These are phyloP conservation scores for Cutaneotrichosporon arboriforme DNA, from an alignment of 1,284 basidiomycete genomes.

Conservation along the genomic window DNA sequence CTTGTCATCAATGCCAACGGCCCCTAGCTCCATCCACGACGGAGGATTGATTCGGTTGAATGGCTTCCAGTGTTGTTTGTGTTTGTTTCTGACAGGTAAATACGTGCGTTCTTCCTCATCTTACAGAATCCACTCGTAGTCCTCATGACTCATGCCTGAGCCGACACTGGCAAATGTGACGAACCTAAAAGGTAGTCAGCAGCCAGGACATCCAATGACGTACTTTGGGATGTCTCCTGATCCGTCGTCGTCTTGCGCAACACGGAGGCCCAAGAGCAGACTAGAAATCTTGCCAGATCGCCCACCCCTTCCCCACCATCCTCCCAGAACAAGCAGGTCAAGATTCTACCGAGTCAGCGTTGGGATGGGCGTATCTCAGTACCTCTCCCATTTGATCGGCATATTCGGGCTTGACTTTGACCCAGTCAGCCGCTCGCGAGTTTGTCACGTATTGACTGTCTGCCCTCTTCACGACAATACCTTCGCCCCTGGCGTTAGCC, in stretches of 20 bases:
- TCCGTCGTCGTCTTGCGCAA: conserved; percentile 50
- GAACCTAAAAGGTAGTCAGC: conserved; percentile 30
- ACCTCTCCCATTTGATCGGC: conserved; percentile 41
- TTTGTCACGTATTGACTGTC: conserved; percentile 72
- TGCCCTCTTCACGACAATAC: conserved; percentile 82
- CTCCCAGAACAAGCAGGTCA: conserved; percentile 74
- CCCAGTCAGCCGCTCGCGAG: conserved; percentile 81
- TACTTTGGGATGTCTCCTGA: conserved; percentile 60
- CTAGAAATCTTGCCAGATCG: conserved; percentile 49
- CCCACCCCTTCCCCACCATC: conserved; percentile 50
- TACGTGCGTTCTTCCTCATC: conserved; percentile 4
- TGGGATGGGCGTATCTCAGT: background rate
- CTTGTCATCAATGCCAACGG: conserved; percentile 43
- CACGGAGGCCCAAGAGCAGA: conserved; percentile 47
- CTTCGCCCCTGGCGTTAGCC: conserved; percentile 61
- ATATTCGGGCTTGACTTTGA: conserved; percentile 92
- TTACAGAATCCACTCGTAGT: conserved; percentile 66
- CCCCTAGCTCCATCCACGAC: conserved; percentile 40
- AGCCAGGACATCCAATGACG: conserved; percentile 10
- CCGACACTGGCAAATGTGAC: conserved; percentile 72
- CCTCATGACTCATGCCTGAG: conserved; percentile 72
- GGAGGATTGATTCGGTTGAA: conserved; percentile 43
- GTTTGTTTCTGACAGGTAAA: conserved; percentile 33
- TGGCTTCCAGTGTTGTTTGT: conserved; percentile 41
- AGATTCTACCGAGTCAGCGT: conserved; percentile 58